These are phyloP conservation scores for Trifolium pratense DNA, from an alignment of 306 rosid genomes.

Conservation along the genomic window DNA sequence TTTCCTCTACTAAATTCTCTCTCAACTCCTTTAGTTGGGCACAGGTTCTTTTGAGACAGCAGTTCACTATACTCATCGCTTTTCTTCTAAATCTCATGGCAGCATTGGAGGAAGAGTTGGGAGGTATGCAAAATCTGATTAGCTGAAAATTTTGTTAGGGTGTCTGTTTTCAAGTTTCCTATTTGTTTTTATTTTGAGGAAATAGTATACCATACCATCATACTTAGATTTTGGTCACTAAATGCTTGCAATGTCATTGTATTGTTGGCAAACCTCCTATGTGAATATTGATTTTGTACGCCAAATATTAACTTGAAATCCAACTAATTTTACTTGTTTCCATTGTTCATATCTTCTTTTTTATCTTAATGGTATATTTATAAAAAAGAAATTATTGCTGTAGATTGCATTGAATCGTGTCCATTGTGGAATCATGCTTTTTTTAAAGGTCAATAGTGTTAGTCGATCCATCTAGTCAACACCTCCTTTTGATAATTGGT, in stretches of 20 bases:
- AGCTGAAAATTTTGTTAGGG: constrained; percentile 16
- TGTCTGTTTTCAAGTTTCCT: constrained; percentile 23
- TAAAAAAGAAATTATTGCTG: neutral
- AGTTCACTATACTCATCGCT: constrained; percentile 69
- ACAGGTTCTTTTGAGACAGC: constrained; percentile 76
- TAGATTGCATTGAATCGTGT: neutral
- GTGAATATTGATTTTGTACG: constrained; percentile 10
- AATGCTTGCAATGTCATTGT: neutral
- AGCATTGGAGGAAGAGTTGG: constrained; percentile 83
- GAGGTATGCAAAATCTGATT: constrained; percentile 62
- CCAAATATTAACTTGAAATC: neutral
- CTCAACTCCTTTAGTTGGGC: constrained; percentile 69
- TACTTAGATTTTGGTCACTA: neutral
- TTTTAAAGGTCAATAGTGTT: neutral
- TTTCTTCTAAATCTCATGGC: constrained; percentile 90
- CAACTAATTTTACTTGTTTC: neutral
- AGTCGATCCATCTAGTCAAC: neutral
- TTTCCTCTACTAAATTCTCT: constrained; percentile 38
- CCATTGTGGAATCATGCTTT: neutral
- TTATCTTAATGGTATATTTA: neutral
- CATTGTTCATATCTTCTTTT: neutral
- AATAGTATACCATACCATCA: constrained; percentile 8
- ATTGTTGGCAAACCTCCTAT: neutral
- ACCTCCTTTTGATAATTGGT: neutral
- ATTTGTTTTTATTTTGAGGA: constrained; percentile 3